phyloP scores from a whole-genome alignment of 2,329 filamentous ascomycete species.

The Akanthomyces muscarius region DNA sequence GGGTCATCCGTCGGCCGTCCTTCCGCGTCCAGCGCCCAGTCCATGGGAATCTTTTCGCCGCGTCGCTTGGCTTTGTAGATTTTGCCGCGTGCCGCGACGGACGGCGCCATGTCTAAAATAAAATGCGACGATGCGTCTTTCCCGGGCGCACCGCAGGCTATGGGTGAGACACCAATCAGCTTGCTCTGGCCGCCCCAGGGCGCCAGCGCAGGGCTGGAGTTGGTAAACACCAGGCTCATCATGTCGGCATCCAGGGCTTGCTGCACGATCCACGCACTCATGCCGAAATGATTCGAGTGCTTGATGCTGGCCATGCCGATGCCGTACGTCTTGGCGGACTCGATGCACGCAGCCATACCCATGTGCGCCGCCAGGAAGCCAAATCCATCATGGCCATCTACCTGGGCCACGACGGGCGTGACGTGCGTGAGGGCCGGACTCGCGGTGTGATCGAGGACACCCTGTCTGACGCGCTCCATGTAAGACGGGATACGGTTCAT shows the following conservation, averaged over 20 bases:
- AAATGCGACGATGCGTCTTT: slow-evolving; percentile 51
- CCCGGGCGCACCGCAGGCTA: slow-evolving; percentile 72
- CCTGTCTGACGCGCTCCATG: slow-evolving; percentile 66
- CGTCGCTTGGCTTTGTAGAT: slow-evolving; percentile 66
- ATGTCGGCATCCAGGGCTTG: slow-evolving; percentile 69
- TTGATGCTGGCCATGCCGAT: slow-evolving; percentile 71
- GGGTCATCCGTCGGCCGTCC: slow-evolving; percentile 70
- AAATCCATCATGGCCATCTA: slow-evolving; percentile 67
- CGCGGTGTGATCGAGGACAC: slow-evolving; percentile 60
- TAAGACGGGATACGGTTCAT: slow-evolving; percentile 76
- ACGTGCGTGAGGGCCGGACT: slow-evolving; percentile 54
- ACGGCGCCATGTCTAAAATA: slow-evolving; percentile 72
- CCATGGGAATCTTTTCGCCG: slow-evolving; percentile 63
- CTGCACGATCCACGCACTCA: slow-evolving; percentile 77
- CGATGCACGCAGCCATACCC: slow-evolving; percentile 65
- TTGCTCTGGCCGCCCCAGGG: slow-evolving; percentile 65
- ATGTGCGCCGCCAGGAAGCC: slow-evolving; percentile 66
- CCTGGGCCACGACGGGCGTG: slow-evolving; percentile 67
- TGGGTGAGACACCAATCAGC: slow-evolving; percentile 69
- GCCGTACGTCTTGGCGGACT: slow-evolving; percentile 60
- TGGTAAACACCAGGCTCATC: slow-evolving; percentile 69
- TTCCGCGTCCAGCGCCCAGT: slow-evolving; percentile 72
- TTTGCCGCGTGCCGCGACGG: slow-evolving; percentile 66
- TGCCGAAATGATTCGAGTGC: slow-evolving; percentile 79
- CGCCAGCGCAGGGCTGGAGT: slow-evolving; percentile 68